A percentile compares a stretch with the other conserved stretches of the same genome.
Conservation (phyloP, 129 eudicot genomes). For the Helichrysum umbraculigerum region DNA sequence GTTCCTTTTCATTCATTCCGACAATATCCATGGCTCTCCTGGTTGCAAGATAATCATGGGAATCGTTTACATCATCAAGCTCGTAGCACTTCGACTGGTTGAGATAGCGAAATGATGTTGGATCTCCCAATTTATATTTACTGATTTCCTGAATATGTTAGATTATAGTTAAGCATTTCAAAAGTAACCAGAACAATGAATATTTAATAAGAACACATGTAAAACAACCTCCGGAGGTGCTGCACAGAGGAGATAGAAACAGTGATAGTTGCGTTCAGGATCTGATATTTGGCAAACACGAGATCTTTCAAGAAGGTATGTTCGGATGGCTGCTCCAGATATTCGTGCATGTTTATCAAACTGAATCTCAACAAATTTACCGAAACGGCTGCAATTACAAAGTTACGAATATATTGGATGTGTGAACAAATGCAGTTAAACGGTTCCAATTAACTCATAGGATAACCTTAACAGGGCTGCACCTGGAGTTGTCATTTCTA, state of each 20-base stretch:
- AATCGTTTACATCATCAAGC: conserved; percentile 83
- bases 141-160: conserved; percentile 63
- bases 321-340: conserved; percentile 97
- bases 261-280: conserved; percentile 96
- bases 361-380: conserved; percentile 97
- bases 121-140: conserved; percentile 81
- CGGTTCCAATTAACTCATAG: conserved; percentile 14
- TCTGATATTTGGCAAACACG: conserved; percentile 97
- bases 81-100: conserved; percentile 82
- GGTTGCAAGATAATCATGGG: conserved; percentile 89
- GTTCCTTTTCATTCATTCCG: conserved; percentile 85
- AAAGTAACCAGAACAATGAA: conserved; percentile 9
- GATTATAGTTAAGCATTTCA: conserved; percentile 25
- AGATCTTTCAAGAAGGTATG: conserved; percentile 96
- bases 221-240: conserved; percentile 85
- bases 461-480: conserved; percentile 12
- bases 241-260: conserved; percentile 94
- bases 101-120: conserved; percentile 81
- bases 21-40: conserved; percentile 97
- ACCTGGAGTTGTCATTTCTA: conserved; percentile 96
- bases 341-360: conserved; percentile 86
- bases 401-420: conserved; percentile 29
- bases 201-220: conserved; percentile 7
- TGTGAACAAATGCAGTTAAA: not conserved
- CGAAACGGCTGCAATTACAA: conserved; percentile 79